Conservation (phyloP, 495 filamentous ascomycete genomes). For the Daldinia loculata region DNA sequence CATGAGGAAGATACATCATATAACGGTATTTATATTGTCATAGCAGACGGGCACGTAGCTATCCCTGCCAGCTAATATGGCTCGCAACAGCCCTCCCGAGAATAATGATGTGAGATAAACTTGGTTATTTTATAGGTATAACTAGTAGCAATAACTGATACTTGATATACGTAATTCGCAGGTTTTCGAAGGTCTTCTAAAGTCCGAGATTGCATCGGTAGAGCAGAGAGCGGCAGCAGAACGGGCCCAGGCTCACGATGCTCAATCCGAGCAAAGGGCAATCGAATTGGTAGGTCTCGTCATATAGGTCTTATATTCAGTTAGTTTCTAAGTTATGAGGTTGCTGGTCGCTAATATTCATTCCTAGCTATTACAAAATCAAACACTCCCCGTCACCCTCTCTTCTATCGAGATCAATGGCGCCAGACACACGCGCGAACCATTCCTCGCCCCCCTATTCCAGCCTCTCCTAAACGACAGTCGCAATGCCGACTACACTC, state of each 20-base stretch:
- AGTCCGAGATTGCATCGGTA: slow-evolving; percentile 37
- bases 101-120: slow-evolving; percentile 38
- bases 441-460: slow-evolving; percentile 82
- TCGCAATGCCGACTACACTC: slow-evolving; percentile 71
- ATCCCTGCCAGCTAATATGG: slow-evolving; percentile 32
- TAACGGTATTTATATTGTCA: not conserved
- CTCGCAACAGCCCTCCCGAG: slow-evolving; percentile 32
- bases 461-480: slow-evolving; percentile 76
- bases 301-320: not conserved
- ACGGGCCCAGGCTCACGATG: slow-evolving; percentile 31
- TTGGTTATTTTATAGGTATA: not conserved
- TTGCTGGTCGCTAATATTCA: not conserved
- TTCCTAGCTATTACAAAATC: slow-evolving; percentile 73
- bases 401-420: slow-evolving; percentile 81
- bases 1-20: slow-evolving; percentile 5
- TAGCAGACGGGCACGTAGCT: slow-evolving; percentile 8
- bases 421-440: slow-evolving; percentile 76
- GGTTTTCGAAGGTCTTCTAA: slow-evolving; percentile 45
- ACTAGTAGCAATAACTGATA: slow-evolving; percentile 12
- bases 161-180: not conserved
- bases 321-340: not conserved
- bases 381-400: slow-evolving; percentile 76
- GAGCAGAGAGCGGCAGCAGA: slow-evolving; percentile 35
- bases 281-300: slow-evolving; percentile 38
- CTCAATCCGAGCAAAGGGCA: slow-evolving; percentile 39